Evolutionary conservation across 352 stramenopile species (phyloP).

Genomic region (Globisporangium mamillatum): DNA sequence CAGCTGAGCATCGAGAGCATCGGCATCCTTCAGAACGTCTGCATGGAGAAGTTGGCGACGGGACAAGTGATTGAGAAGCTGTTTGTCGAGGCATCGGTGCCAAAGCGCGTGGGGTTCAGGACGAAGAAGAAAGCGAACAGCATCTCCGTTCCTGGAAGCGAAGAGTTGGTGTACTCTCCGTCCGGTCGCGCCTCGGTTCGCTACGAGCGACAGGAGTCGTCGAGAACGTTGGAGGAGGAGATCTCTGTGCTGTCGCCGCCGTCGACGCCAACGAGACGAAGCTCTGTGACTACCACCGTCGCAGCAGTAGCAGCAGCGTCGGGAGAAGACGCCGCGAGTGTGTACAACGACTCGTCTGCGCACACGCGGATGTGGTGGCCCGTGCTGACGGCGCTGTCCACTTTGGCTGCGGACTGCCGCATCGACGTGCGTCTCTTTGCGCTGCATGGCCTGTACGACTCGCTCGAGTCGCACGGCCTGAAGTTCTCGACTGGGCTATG

Average conservation of each 20-base stretch:
- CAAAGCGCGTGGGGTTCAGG: constrained; percentile 58
- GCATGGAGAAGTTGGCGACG: constrained; percentile 67
- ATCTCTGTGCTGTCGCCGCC: constrained; percentile 46
- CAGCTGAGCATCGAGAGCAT: constrained; percentile 75
- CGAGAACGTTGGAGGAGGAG: constrained; percentile 55
- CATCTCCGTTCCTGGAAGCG: constrained; percentile 11
- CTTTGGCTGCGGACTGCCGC: constrained; percentile 88
- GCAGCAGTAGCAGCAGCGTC: neutral
- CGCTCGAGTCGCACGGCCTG: constrained; percentile 57
- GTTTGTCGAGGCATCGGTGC: constrained; percentile 30
- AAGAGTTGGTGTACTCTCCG: constrained; percentile 13
- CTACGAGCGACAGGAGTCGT: constrained; percentile 69
- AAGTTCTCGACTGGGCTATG: constrained; percentile 81
- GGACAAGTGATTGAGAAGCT: constrained; percentile 75
- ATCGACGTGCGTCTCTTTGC: constrained; percentile 83
- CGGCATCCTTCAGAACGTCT: constrained; percentile 56
- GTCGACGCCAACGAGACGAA: constrained; percentile 29
- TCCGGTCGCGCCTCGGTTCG: constrained; percentile 32
- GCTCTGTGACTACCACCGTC: constrained; percentile 24
- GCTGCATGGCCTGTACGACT: constrained; percentile 70
- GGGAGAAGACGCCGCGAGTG: constrained; percentile 12
- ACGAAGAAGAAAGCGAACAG: constrained; percentile 41
- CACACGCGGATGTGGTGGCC: constrained; percentile 92
- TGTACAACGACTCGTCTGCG: constrained; percentile 68
- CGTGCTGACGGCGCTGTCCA: constrained; percentile 95